Percentiles rank a stretch among this genome's conserved stretches.
These are phyloP conservation scores for Kuraishia molischiana DNA, from an alignment of 805 yeast species.

Conservation along the genomic window DNA sequence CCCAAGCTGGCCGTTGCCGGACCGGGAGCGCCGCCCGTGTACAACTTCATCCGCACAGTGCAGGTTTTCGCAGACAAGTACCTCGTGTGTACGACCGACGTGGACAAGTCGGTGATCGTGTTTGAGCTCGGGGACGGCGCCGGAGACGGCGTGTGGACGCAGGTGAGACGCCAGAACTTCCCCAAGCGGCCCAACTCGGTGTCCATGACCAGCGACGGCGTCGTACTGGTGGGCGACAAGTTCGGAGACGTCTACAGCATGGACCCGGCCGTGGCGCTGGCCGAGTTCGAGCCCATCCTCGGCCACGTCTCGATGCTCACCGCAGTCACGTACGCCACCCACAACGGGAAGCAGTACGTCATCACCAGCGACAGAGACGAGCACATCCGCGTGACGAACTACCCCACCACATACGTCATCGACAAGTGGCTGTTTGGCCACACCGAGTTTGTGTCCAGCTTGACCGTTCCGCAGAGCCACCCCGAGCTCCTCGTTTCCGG, in stretches of 20 bases:
- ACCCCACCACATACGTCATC: slow-evolving; percentile 69
- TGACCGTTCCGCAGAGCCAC: slow-evolving; percentile 47
- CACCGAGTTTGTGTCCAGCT: slow-evolving; percentile 64
- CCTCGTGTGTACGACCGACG: slow-evolving; percentile 67
- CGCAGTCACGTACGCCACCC: slow-evolving; percentile 28
- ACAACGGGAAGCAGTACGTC: slow-evolving; percentile 37
- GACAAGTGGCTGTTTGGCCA: slow-evolving; percentile 86
- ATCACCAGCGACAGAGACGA: slow-evolving; percentile 93
- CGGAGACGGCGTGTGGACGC: slow-evolving; percentile 32
- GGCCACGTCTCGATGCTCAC: slow-evolving; percentile 98
- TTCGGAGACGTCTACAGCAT: slow-evolving; percentile 88
- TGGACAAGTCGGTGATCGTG: slow-evolving; percentile 70
- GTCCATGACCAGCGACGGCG: slow-evolving; percentile 42
- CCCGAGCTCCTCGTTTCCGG: slow-evolving; percentile 56
- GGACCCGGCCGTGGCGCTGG: slow-evolving; percentile 14
- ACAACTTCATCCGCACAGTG: slow-evolving; percentile 60
- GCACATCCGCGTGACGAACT: slow-evolving; percentile 78
- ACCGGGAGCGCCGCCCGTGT: slow-evolving; percentile 58
- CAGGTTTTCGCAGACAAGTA: slow-evolving; percentile 41
- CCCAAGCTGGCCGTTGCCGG: slow-evolving; percentile 57
- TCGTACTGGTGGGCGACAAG: slow-evolving; percentile 76
- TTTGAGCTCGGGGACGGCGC: slow-evolving; percentile 28
- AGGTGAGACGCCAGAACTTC: slow-evolving; percentile 63
- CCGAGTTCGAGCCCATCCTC: slow-evolving; percentile 48
- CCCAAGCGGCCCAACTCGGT: slow-evolving; percentile 92